These are phyloP conservation scores for Pythium grandisporangium DNA, from an alignment of 352 stramenopile species.

Conservation along the genomic window DNA sequence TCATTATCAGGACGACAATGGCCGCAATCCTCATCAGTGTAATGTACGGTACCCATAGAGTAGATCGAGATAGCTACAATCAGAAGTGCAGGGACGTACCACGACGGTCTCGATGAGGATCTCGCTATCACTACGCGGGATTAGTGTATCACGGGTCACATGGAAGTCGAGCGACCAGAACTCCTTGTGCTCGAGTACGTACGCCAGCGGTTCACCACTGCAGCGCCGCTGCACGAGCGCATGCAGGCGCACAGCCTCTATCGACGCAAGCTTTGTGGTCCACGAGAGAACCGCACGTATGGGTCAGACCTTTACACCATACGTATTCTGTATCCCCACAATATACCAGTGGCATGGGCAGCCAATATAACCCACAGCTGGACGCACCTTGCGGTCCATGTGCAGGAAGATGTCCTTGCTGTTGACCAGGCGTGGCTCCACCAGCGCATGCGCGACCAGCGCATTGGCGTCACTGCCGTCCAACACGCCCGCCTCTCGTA, in stretches of 20 bases:
- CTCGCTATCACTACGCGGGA: conserved; percentile 76
- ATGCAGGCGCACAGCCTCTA: conserved; percentile 20
- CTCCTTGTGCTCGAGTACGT: conserved; percentile 50
- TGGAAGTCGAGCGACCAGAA: conserved; percentile 67
- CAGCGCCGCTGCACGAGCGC: conserved; percentile 14
- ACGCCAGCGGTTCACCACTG: conserved; percentile 60
- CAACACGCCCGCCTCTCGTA: conserved; percentile 5
- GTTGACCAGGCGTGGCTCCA: conserved; percentile 17
- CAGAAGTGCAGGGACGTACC: conserved; percentile 16
- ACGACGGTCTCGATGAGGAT: conserved; percentile 63
- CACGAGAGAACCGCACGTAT: not conserved
- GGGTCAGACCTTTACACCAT: not conserved
- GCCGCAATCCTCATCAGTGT: no score
- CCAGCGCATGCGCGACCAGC: conserved; percentile 38
- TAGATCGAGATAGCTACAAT: not conserved
- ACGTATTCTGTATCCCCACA: no score
- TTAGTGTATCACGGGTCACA: conserved; percentile 53
- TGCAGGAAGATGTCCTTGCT: conserved; percentile 57
- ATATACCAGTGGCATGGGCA: no score
- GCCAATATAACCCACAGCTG: not conserved
- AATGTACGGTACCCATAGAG: no score
- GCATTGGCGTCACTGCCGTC: conserved; percentile 36
- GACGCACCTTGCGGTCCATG: conserved; percentile 23
- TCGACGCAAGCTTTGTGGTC: conserved; percentile 25
- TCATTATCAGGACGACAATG: not conserved